These are phyloP conservation scores for Trichothecium sympodiale DNA, from an alignment of 2,329 filamentous ascomycete genomes.

Conservation along the genomic window DNA sequence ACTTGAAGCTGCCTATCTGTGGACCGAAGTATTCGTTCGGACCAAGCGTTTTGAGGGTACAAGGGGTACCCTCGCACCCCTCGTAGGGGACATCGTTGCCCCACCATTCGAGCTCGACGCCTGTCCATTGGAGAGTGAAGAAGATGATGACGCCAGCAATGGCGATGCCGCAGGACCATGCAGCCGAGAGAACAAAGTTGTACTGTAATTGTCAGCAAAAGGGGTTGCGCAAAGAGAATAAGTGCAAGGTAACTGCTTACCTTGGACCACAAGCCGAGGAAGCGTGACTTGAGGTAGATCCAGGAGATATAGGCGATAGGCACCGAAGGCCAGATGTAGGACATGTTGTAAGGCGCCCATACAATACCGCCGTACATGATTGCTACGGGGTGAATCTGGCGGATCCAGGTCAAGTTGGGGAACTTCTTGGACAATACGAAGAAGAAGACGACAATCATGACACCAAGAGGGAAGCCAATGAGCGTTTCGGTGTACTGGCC, in stretches of 20 bases:
- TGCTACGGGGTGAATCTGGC: slow-evolving; percentile 29
- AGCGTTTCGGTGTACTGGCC: slow-evolving; percentile 23
- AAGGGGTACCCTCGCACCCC: slow-evolving; percentile 31
- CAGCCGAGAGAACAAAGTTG: slow-evolving; percentile 36
- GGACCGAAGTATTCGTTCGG: slow-evolving; percentile 28
- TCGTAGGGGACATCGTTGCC: slow-evolving; percentile 29
- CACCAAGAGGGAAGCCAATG: slow-evolving; percentile 23
- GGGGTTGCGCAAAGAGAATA: no score
- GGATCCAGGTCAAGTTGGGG: slow-evolving; percentile 18
- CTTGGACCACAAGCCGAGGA: slow-evolving; percentile 37
- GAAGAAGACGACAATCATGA: slow-evolving; percentile 19
- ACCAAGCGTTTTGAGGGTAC: slow-evolving; percentile 22
- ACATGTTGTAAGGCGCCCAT: slow-evolving; percentile 33
- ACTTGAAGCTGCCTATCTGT: slow-evolving; percentile 23
- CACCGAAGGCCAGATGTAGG: slow-evolving; percentile 34
- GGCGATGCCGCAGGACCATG: slow-evolving; percentile 33
- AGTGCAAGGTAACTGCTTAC: slow-evolving; percentile 6
- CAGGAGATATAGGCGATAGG: slow-evolving; percentile 36
- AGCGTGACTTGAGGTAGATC: slow-evolving; percentile 33
- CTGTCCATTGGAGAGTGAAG: slow-evolving; percentile 37
- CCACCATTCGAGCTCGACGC: slow-evolving; percentile 34
- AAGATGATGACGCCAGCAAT: slow-evolving; percentile 41
- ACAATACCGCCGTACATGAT: slow-evolving; percentile 26
- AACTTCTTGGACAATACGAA: slow-evolving; percentile 21
- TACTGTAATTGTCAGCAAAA: slow-evolving; percentile 19